Conservation (phyloP, 2,329 filamentous ascomycete genomes). For the Trichoderma lentiforme region DNA sequence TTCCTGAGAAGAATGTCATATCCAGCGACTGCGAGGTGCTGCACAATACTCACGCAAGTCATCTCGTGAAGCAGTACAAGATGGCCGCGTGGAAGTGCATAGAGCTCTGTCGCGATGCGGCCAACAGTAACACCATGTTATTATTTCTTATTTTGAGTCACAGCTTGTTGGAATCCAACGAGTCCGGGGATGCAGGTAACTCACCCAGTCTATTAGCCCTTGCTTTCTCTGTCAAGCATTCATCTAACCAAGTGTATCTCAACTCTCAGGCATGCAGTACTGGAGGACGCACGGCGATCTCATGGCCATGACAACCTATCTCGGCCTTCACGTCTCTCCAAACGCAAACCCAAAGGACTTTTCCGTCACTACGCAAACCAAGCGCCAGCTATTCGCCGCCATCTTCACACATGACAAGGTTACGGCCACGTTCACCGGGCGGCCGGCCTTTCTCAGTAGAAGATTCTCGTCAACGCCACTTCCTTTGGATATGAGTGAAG, state of each 20-base stretch:
- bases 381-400: constrained; percentile 16
- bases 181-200: constrained; percentile 13
- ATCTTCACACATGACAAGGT: constrained; percentile 18
- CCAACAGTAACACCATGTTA: constrained; percentile 4
- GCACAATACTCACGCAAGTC: neutral
- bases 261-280: constrained; percentile 11
- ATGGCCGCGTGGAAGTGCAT: constrained; percentile 14
- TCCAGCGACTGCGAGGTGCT: neutral
- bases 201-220: accelerated
- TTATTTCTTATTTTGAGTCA: constrained; percentile 8
- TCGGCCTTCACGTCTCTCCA: constrained; percentile 14
- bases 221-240: neutral
- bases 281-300: constrained; percentile 17
- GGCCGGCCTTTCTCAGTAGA: constrained; percentile 14
- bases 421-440: constrained; percentile 10
- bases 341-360: constrained; percentile 1
- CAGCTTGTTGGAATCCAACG: constrained; percentile 11
- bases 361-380: constrained; percentile 15
- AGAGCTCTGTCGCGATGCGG: constrained; percentile 10
- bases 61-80: constrained; percentile 3
- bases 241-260: neutral
- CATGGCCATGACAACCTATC: constrained; percentile 14
- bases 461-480: constrained; percentile 16
- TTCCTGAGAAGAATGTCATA: neutral
- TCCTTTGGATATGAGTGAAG: constrained; percentile 18